These are phyloP conservation scores for Jatropha podagrica DNA, from an alignment of 441 rosid genomes.

Conservation along the genomic window DNA sequence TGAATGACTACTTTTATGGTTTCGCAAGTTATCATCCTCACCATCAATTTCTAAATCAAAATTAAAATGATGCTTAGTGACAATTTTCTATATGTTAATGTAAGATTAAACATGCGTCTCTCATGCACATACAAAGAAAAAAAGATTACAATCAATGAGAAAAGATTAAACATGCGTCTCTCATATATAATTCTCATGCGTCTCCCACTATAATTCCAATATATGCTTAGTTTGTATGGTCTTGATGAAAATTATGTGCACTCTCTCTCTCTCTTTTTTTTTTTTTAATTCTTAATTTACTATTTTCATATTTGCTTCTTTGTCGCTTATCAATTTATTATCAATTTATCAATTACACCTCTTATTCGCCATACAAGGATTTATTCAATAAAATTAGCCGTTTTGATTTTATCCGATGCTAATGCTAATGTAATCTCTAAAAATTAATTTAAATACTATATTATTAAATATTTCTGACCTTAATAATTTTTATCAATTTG, in stretches of 20 bases:
- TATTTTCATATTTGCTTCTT: neutral
- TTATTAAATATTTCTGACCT: too few species aligned
- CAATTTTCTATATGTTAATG: too few species aligned
- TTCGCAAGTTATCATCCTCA: conserved; percentile 1
- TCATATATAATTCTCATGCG: too few species aligned
- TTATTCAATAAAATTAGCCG: conserved; percentile 23
- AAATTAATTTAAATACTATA: too few species aligned
- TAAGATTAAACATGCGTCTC: too few species aligned
- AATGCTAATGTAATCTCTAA: too few species aligned
- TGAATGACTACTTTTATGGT: neutral
- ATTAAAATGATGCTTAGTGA: neutral
- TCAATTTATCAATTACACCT: conserved; percentile 1
- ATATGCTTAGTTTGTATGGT: neutral
- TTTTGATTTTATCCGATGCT: too few species aligned
- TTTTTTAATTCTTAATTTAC: neutral
- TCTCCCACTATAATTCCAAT: neutral
- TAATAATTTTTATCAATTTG: too few species aligned
- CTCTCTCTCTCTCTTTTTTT: neutral
- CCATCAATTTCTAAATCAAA: neutral
- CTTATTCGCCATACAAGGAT: conserved; percentile 28
- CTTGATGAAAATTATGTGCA: neutral
- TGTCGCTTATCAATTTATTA: conserved; percentile 6
- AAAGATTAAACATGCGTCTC: too few species aligned
- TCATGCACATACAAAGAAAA: too few species aligned
- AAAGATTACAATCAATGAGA: too few species aligned